A percentile compares a stretch with the other conserved stretches of the same genome.
These are phyloP conservation scores for Spergularia bocconei DNA, from an alignment of 148 eudicot genomes.

Conservation along the genomic window DNA sequence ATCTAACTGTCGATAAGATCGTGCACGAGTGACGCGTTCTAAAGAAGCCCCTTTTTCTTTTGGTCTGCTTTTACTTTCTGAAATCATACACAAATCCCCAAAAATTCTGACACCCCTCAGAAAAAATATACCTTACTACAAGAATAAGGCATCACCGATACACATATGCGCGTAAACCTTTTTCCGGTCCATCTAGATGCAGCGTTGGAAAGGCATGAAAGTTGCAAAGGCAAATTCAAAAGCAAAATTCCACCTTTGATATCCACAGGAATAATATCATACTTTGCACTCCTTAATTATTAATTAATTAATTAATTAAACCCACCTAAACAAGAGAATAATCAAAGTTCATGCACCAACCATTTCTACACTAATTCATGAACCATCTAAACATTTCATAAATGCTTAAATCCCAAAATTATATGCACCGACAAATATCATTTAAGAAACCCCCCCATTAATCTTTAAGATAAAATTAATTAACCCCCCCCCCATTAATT, in stretches of 20 bases:
- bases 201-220: conserved; percentile 19
- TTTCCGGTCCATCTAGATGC: not conserved
- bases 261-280: not conserved
- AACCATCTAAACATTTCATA: not conserved
- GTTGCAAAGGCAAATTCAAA: conserved; percentile 5
- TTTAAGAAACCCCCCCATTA: not conserved
- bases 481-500: too few relatives aligned
- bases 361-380: not conserved
- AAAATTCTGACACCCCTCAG: too few relatives aligned
- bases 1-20: too few relatives aligned
- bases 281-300: not conserved
- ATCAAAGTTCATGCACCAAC: conserved; percentile 25
- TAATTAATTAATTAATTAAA: not conserved
- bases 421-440: not conserved
- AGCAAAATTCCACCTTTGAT: not conserved
- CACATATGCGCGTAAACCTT: conserved; percentile 12
- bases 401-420: not conserved
- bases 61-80: not conserved
- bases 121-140: not conserved
- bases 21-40: too few relatives aligned
- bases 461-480: too few relatives aligned
- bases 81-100: not conserved
- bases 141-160: conserved; percentile 4
- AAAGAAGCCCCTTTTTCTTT: too few relatives aligned
- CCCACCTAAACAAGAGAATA: conserved; percentile 2